Conservation (phyloP, 768 basidiomycete species). For the Lactifluus piperatus region DNA sequence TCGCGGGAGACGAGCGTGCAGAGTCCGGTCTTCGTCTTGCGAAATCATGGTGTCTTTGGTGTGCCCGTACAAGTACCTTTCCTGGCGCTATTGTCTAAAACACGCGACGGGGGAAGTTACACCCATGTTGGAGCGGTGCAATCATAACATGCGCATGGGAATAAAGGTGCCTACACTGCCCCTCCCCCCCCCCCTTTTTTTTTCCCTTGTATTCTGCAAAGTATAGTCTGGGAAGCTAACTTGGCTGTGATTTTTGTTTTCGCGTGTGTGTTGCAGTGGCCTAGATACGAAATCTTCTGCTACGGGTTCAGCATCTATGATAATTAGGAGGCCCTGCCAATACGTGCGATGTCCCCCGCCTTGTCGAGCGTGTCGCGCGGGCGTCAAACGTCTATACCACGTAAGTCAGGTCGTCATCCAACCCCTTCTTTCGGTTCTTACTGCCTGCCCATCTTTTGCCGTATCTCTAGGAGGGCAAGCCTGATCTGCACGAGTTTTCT, state of each 20-base stretch:
- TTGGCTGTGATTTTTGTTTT: too few relatives aligned
- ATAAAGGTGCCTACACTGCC: neutral
- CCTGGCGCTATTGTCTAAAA: neutral
- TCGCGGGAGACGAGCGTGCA: neutral
- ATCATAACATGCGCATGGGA: slow-evolving; percentile 2
- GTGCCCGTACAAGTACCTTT: neutral
- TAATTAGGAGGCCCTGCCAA: neutral
- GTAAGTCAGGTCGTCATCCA: neutral
- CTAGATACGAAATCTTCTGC: slow-evolving; percentile 1
- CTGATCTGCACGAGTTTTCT: neutral
- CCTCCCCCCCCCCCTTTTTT: too few relatives aligned
- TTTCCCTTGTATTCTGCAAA: neutral
- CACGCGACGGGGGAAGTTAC: neutral
- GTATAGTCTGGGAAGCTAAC: neutral
- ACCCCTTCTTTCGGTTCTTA: neutral
- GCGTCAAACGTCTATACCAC: neutral
- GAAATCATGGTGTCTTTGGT: slow-evolving; percentile 3
- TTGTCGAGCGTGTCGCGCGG: slow-evolving; percentile 6
- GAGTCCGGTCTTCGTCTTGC: neutral
- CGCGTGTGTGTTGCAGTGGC: neutral
- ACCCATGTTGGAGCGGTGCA: neutral
- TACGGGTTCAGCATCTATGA: slow-evolving; percentile 12
- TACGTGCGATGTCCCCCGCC: neutral
- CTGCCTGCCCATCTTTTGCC: neutral
- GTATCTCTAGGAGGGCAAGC: neutral